Conservation (phyloP, 116 monocot species). For the Papilionanthe hybrid region DNA sequence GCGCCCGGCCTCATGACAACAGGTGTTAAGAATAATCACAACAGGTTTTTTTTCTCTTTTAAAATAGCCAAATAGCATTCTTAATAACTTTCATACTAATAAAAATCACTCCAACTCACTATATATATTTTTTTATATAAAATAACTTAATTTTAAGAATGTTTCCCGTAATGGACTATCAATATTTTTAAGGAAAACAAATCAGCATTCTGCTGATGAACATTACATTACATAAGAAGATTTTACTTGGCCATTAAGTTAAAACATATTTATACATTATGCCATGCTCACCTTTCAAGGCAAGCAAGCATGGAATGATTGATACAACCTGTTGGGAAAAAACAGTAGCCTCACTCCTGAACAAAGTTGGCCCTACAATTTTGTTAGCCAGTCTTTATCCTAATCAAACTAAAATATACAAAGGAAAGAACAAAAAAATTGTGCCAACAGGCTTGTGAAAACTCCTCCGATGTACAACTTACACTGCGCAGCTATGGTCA, state of each 20-base stretch:
- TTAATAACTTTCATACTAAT: too few relatives aligned
- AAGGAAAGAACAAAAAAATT: conserved; percentile 18
- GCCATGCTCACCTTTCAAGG: neutral
- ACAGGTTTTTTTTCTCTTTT: too few relatives aligned
- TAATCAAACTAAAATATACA: conserved; percentile 23
- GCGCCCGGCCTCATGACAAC: too few relatives aligned
- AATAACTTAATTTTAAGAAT: too few relatives aligned
- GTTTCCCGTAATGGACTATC: too few relatives aligned
- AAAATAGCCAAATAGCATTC: too few relatives aligned
- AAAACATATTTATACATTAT: conserved; percentile 3
- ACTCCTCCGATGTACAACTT: conserved; percentile 43
- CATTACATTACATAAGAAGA: neutral
- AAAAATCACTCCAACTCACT: too few relatives aligned
- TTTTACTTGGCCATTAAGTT: neutral
- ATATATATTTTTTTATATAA: too few relatives aligned
- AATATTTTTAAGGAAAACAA: neutral
- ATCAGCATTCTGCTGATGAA: conserved; percentile 1
- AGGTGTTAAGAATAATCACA: too few relatives aligned
- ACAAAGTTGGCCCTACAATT: conserved; percentile 16
- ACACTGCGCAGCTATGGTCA: conserved; percentile 8
- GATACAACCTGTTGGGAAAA: neutral
- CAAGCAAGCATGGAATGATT: neutral
- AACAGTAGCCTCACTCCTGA: neutral
- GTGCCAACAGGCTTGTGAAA: conserved; percentile 15
- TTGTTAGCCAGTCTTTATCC: conserved; percentile 31